These are phyloP conservation scores for Fusarium piperis DNA, from an alignment of 2,329 filamentous ascomycete species.

Conservation along the genomic window DNA sequence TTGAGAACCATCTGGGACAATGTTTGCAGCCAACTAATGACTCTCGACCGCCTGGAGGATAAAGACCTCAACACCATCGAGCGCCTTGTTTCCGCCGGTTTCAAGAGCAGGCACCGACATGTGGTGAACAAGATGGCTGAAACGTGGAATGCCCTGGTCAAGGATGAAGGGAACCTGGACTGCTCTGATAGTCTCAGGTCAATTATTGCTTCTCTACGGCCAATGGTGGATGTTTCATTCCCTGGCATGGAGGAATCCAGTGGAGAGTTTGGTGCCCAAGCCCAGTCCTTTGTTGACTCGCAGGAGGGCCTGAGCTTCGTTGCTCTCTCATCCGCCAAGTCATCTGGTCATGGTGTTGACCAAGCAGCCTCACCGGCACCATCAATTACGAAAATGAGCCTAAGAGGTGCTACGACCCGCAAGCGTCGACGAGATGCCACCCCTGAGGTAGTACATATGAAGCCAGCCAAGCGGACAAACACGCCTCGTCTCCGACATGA, in stretches of 20 bases:
- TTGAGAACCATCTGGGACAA: slow-evolving; percentile 61
- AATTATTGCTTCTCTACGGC: slow-evolving; percentile 69
- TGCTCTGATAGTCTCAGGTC: slow-evolving; percentile 73
- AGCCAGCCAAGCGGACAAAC: slow-evolving; percentile 39
- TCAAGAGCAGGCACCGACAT: slow-evolving; percentile 64
- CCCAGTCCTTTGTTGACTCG: slow-evolving; percentile 57
- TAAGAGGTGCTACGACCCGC: slow-evolving; percentile 36
- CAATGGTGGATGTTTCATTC: slow-evolving; percentile 59
- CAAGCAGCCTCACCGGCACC: slow-evolving; percentile 21
- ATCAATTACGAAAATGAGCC: slow-evolving; percentile 25
- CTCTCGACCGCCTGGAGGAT: slow-evolving; percentile 49
- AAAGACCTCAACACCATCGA: slow-evolving; percentile 64
- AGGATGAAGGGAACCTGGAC: slow-evolving; percentile 64
- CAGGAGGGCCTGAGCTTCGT: slow-evolving; percentile 56
- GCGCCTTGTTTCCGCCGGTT: slow-evolving; percentile 63
- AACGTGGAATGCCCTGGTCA: slow-evolving; percentile 78
- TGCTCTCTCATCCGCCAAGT: slow-evolving; percentile 45
- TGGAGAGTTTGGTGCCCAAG: slow-evolving; percentile 52
- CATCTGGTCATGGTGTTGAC: slow-evolving; percentile 39
- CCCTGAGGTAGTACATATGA: slow-evolving; percentile 37
- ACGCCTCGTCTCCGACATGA: slow-evolving; percentile 75
- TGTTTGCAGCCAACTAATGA: slow-evolving; percentile 53
- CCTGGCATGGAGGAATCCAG: slow-evolving; percentile 55
- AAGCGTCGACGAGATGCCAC: slow-evolving; percentile 45
- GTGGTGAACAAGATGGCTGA: slow-evolving; percentile 62